Conservation (phyloP, 2,329 filamentous ascomycete genomes). For the Sporothrix dimorphospora region DNA sequence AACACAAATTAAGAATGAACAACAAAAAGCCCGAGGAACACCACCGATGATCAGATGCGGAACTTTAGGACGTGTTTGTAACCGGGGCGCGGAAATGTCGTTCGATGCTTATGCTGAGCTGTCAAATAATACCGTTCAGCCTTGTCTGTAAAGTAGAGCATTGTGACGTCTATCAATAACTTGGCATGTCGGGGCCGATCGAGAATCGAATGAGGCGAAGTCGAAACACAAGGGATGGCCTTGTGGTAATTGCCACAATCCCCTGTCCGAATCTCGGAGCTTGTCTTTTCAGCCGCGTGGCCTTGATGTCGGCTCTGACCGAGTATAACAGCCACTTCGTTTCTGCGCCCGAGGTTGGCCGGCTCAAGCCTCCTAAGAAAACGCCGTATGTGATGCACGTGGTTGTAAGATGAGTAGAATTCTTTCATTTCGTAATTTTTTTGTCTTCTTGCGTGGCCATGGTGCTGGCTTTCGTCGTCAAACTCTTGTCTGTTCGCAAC, state of each 20-base stretch:
- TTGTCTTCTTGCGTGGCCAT: background rate
- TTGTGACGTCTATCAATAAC: background rate
- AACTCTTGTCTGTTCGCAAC: background rate
- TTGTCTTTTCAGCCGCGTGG: background rate
- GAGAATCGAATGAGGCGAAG: background rate
- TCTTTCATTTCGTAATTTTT: background rate
- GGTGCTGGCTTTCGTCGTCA: conserved; percentile 7
- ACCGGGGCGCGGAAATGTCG: background rate
- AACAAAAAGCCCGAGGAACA: background rate
- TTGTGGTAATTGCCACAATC: background rate
- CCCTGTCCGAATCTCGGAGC: background rate
- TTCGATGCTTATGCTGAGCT: background rate
- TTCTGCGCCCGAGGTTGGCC: background rate
- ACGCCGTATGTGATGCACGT: background rate
- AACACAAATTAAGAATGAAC: background rate
- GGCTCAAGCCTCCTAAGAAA: background rate
- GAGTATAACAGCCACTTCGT: background rate
- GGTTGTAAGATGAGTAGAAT: conserved; percentile 4
- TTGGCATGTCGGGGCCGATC: background rate
- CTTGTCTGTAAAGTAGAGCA: background rate
- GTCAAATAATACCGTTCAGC: background rate
- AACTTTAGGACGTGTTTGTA: background rate
- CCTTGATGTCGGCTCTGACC: background rate
- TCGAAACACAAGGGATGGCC: no score
- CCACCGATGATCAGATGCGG: conserved; percentile 4